Conservation (phyloP, 2,329 filamentous ascomycete genomes). For the Hirsutella thompsonii region DNA sequence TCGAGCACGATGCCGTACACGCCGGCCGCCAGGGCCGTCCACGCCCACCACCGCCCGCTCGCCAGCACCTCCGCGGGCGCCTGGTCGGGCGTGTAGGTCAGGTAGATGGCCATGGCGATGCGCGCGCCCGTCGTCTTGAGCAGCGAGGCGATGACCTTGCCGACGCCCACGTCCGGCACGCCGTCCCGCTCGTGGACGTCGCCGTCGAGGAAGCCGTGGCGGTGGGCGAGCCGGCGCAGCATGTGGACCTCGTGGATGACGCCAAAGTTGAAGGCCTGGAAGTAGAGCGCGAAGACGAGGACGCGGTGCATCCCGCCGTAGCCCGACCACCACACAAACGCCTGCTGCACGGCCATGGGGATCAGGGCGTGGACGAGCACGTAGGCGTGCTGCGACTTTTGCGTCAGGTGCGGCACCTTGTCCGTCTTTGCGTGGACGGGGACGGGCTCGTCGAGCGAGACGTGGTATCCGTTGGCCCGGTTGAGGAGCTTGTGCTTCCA, state of each 20-base stretch:
- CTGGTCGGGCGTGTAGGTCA: conserved; percentile 16
- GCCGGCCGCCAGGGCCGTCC: conserved; percentile 23
- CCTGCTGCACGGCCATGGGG: conserved; percentile 23
- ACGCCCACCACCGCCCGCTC: conserved; percentile 13
- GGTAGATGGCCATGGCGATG: conserved; percentile 16
- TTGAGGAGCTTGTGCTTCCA: conserved; percentile 19
- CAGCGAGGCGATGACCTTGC: conserved; percentile 18
- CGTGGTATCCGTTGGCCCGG: background rate
- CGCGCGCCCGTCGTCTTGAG: conserved; percentile 19
- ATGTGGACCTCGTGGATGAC: conserved; percentile 25
- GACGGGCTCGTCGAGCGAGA: background rate
- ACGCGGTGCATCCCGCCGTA: conserved; percentile 14
- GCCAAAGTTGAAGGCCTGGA: conserved; percentile 22
- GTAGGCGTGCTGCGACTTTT: conserved; percentile 24
- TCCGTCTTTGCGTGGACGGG: conserved; percentile 21
- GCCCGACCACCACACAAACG: conserved; percentile 16
- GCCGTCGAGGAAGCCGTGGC: conserved; percentile 27
- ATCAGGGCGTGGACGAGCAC: conserved; percentile 22
- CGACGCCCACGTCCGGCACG: conserved; percentile 24
- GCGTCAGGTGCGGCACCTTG: conserved; percentile 23
- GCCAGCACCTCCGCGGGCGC: conserved; percentile 4
- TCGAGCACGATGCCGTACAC: conserved; percentile 28
- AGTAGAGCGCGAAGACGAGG: conserved; percentile 22
- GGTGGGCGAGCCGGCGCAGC: conserved; percentile 23
- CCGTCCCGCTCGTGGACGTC: conserved; percentile 28